These are phyloP conservation scores for Thinopyrum elongatum DNA, from an alignment of 176 grass and related monocot genomes.

Conservation along the genomic window DNA sequence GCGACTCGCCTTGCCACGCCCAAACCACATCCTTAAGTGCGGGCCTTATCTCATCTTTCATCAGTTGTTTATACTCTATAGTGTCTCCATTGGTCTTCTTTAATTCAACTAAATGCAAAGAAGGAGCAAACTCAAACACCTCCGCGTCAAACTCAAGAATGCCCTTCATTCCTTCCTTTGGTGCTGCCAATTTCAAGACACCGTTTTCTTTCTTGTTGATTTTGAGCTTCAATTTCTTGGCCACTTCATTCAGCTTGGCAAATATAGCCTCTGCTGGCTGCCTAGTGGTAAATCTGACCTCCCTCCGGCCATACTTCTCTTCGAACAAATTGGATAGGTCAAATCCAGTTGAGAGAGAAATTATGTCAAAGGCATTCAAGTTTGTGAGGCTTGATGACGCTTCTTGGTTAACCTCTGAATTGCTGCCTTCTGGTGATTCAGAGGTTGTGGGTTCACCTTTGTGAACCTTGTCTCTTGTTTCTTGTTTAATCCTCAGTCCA, in stretches of 20 bases:
- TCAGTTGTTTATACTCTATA: slow-evolving; percentile 49
- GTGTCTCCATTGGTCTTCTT: slow-evolving; percentile 56
- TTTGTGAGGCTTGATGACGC: slow-evolving; percentile 28
- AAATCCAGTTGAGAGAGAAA: slow-evolving; percentile 63
- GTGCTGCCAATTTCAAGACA: slow-evolving; percentile 43
- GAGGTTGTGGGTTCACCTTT: slow-evolving; percentile 29
- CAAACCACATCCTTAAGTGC: slow-evolving; percentile 48
- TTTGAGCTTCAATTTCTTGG: slow-evolving; percentile 44
- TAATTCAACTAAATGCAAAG: slow-evolving; percentile 45
- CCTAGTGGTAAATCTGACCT: slow-evolving; percentile 52
- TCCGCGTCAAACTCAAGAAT: slow-evolving; percentile 49
- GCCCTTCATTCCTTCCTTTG: slow-evolving; percentile 58
- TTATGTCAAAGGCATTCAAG: slow-evolving; percentile 72
- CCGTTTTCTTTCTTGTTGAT: slow-evolving; percentile 57
- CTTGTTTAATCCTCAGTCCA: slow-evolving; percentile 24
- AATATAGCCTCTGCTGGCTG: slow-evolving; percentile 39
- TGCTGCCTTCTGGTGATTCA: slow-evolving; percentile 23
- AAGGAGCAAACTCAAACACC: slow-evolving; percentile 56
- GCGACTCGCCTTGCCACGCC: slow-evolving; percentile 36
- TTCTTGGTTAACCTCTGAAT: slow-evolving; percentile 11
- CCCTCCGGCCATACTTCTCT: slow-evolving; percentile 23
- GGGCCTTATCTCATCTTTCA: slow-evolving; percentile 52
- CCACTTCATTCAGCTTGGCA: slow-evolving; percentile 53
- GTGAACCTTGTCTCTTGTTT: slow-evolving; percentile 17
- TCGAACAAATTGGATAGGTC: slow-evolving; percentile 61